Conservation (phyloP, 139 green algal genomes). For the Ulvella scutata region DNA sequence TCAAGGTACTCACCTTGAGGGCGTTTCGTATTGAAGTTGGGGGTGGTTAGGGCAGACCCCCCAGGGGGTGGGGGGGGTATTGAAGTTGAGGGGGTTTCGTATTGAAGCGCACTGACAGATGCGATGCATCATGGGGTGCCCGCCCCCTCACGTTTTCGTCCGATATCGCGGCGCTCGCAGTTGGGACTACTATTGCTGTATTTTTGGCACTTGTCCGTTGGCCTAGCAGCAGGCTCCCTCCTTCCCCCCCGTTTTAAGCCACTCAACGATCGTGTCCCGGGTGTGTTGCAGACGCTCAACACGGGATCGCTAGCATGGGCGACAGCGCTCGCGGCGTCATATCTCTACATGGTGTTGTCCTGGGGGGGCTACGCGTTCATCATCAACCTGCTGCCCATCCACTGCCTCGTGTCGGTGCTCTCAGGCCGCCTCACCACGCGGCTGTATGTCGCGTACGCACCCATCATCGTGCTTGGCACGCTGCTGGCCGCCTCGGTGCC, state of each 20-base stretch:
- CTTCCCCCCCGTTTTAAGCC: neutral
- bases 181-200: no score
- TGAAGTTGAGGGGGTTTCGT: no score
- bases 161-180: no score
- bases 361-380: constrained; percentile 98
- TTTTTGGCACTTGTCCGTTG: no score
- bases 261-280: neutral
- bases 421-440: constrained; percentile 31
- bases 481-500: constrained; percentile 59
- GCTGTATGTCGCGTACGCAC: constrained; percentile 75
- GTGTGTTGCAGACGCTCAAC: constrained; percentile 63
- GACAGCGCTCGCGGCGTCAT: constrained; percentile 39
- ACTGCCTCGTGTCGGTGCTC: constrained; percentile 70
- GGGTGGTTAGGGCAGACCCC: no score
- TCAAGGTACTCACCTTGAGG: neutral
- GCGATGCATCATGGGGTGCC: no score
- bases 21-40: no score
- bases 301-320: constrained; percentile 67
- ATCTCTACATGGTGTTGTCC: constrained; percentile 78
- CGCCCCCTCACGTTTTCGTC: no score
- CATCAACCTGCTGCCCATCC: constrained; percentile 93
- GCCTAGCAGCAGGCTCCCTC: no score
- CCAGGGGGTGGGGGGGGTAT: no score
- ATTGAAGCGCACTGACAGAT: no score
- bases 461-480: constrained; percentile 63